phyloP scores from a whole-genome alignment of 306 rosid species.

The Fragaria iinumae region DNA sequence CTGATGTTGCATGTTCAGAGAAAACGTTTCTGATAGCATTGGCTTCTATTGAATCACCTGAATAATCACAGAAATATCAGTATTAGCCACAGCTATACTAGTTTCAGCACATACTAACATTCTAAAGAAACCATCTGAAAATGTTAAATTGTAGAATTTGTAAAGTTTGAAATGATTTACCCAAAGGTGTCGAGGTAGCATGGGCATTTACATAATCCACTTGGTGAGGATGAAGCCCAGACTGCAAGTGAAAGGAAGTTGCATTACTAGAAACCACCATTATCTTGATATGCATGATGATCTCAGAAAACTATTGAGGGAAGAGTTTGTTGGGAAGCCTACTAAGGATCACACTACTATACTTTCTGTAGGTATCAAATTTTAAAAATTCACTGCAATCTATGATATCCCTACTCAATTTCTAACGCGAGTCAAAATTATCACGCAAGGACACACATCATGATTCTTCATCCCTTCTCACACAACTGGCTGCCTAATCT shows the following conservation, averaged over 20 bases:
- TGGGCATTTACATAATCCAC: conserved; percentile 90
- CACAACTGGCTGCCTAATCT: background rate
- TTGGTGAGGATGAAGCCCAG: conserved; percentile 72
- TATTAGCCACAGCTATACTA: conserved; percentile 18
- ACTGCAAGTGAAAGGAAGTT: conserved; percentile 43
- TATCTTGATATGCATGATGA: background rate
- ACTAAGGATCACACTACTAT: conserved; percentile 5
- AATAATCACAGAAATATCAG: conserved; percentile 17
- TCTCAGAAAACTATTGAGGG: background rate
- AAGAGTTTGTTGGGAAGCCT: background rate
- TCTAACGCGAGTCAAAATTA: background rate
- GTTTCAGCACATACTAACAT: conserved; percentile 4
- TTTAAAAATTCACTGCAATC: conserved; percentile 17
- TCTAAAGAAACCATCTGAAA: conserved; percentile 18
- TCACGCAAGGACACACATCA: background rate
- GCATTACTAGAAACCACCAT: conserved; percentile 4
- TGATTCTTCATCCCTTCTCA: background rate
- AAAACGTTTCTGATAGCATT: conserved; percentile 77
- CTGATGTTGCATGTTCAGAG: conserved; percentile 47
- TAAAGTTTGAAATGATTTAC: conserved; percentile 39
- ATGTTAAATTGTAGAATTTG: conserved; percentile 24
- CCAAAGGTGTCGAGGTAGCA: conserved; percentile 88
- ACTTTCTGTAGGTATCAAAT: background rate
- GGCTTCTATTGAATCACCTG: conserved; percentile 86
- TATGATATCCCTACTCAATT: conserved; percentile 6